Conservation (phyloP, 148 eudicot genomes). For the Tetragonia tetragonoides region DNA sequence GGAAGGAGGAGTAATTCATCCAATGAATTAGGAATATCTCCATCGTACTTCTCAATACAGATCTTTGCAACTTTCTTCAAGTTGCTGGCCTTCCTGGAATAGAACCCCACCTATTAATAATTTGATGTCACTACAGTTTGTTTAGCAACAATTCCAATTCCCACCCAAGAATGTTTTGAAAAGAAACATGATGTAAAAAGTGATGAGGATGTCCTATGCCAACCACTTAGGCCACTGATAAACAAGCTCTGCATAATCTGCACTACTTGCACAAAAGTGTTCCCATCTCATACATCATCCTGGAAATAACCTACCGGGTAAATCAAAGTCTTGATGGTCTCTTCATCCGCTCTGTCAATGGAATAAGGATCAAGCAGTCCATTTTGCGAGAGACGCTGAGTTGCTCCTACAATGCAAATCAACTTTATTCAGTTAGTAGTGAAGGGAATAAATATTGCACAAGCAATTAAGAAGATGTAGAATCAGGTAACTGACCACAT, state of each 20-base stretch:
- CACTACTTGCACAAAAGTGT: background rate
- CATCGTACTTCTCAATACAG: constrained; percentile 66
- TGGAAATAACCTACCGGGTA: constrained; percentile 85
- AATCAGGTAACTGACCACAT: background rate
- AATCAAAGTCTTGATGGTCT: constrained; percentile 67
- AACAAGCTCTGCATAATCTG: too few species aligned
- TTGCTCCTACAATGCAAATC: constrained; percentile 62
- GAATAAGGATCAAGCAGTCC: constrained; percentile 68
- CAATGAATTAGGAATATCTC: constrained; percentile 84
- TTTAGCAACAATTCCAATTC: background rate
- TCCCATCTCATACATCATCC: too few species aligned
- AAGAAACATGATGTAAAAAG: background rate
- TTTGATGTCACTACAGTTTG: background rate
- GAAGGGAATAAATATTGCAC: background rate
- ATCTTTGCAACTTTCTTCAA: constrained; percentile 83
- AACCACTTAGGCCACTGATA: constrained; percentile 2
- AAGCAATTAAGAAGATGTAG: too few species aligned
- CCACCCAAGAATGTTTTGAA: background rate
- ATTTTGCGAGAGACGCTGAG: constrained; percentile 79
- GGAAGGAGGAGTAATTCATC: constrained; percentile 81
- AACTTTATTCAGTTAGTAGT: background rate
- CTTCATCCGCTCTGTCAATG: constrained; percentile 74
- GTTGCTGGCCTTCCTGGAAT: constrained; percentile 80
- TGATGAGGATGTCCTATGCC: background rate
- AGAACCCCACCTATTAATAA: constrained; percentile 79